These are phyloP conservation scores for Saccharomyces paradoxus DNA, from an alignment of 805 yeast genomes.

Conservation along the genomic window DNA sequence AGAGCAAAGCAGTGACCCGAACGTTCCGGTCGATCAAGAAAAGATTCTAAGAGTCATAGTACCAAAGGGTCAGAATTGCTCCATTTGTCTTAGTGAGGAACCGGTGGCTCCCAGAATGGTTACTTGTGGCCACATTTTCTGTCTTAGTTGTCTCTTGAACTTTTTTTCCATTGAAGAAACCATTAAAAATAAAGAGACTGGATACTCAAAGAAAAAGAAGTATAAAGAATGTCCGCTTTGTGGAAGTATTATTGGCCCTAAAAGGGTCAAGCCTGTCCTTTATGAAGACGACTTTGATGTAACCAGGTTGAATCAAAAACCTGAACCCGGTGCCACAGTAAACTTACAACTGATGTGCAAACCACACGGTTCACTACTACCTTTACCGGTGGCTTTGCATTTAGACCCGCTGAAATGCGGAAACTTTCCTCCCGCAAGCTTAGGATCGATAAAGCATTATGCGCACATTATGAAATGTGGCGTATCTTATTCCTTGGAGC, in stretches of 20 bases:
- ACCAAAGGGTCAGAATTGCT: slow-evolving; percentile 73
- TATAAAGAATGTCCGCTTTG: slow-evolving; percentile 79
- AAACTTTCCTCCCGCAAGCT: slow-evolving; percentile 49
- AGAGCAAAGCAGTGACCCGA: slow-evolving; percentile 63
- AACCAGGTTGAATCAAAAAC: slow-evolving; percentile 25
- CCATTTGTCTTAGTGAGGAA: slow-evolving; percentile 79
- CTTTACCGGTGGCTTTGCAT: slow-evolving; percentile 43
- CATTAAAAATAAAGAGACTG: slow-evolving; percentile 27
- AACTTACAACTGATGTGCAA: slow-evolving; percentile 59
- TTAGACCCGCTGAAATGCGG: slow-evolving; percentile 33
- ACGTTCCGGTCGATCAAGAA: slow-evolving; percentile 54
- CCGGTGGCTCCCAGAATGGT: slow-evolving; percentile 93
- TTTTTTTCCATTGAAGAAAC: slow-evolving; percentile 47
- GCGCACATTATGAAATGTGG: slow-evolving; percentile 68
- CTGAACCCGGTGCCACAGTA: slow-evolving; percentile 47
- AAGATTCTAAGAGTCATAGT: slow-evolving; percentile 66
- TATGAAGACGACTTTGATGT: slow-evolving; percentile 45
- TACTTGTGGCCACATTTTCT: slow-evolving; percentile 87
- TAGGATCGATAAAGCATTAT: slow-evolving; percentile 37
- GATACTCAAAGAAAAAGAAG: slow-evolving; percentile 34
- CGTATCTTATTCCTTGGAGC: slow-evolving; percentile 41
- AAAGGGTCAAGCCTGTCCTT: slow-evolving; percentile 59
- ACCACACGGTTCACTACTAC: slow-evolving; percentile 36
- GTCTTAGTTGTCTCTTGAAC: slow-evolving; percentile 72
- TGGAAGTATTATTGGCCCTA: slow-evolving; percentile 44